Evolutionary conservation across 768 basidiomycete genomes (phyloP).

Genomic region (Phlebiopsis gigantea): DNA sequence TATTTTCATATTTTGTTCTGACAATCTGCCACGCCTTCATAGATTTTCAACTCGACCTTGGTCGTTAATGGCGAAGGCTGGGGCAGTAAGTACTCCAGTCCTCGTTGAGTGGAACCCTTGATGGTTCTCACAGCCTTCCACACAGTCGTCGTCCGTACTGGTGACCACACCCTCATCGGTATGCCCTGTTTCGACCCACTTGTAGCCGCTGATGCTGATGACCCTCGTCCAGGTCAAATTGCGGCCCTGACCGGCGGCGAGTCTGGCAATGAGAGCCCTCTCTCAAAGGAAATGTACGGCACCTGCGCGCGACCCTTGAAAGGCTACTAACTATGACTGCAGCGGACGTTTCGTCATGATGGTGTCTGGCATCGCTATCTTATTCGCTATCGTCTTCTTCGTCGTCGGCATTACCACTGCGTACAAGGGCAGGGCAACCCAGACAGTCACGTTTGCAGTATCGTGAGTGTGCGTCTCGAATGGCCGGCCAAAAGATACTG

Average conservation of each 20-base stretch:
- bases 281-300: slow-evolving; percentile 59
- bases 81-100: slow-evolving; percentile 42
- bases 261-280: slow-evolving; percentile 57
- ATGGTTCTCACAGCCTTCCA: not conserved
- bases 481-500: not conserved
- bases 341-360: slow-evolving; percentile 58
- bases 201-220: slow-evolving; percentile 2
- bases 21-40: slow-evolving; percentile 1
- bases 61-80: slow-evolving; percentile 70
- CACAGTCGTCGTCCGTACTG: slow-evolving; percentile 59
- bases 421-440: slow-evolving; percentile 55
- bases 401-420: slow-evolving; percentile 59
- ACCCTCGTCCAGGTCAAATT: slow-evolving; percentile 49
- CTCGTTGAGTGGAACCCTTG: not conserved
- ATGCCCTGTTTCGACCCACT: slow-evolving; percentile 7
- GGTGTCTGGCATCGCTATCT: slow-evolving; percentile 55
- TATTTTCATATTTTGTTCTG: slow-evolving; percentile 1
- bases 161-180: slow-evolving; percentile 64
- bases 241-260: slow-evolving; percentile 62
- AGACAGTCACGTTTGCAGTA: slow-evolving; percentile 59
- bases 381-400: slow-evolving; percentile 62
- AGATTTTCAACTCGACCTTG: slow-evolving; percentile 70
- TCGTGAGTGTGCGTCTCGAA: slow-evolving; percentile 23
- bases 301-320: slow-evolving; percentile 5
- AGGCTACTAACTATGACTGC: not conserved